Evolutionary conservation across 2,329 filamentous ascomycete species (phyloP), one percentile per base, ranked within the genome.

Genomic region (Dothideomycetidae sp.): DNA sequence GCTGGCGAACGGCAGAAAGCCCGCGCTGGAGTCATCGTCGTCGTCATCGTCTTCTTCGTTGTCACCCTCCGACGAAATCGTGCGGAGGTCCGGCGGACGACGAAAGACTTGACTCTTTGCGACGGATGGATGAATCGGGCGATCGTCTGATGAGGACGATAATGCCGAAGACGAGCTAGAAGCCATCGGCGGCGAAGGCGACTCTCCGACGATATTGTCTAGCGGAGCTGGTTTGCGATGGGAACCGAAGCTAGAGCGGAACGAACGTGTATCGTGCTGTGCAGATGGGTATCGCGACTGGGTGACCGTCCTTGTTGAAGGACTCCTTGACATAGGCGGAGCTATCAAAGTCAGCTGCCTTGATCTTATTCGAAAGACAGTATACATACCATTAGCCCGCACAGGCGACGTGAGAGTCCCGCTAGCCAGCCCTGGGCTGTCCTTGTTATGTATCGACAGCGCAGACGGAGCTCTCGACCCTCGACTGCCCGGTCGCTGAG

Each of bases 381-480:
- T 32, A 11, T 4, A 14, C 44, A 32, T 45, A 49, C 48, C 45
- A 17, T 33, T 36, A 13, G 46, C 18, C n/a, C 42, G 32, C 16
- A 21, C 10, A 9, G 38, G 34, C 5, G 46, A 61, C 3, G 64
- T 66, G 21, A 59, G 62, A 5, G 66, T 53, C 14, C 74, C 72
- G 40, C 58, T 64, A 29, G 64, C 61, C 7, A 65, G 58, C 35
- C 67, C 52, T 2, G 70, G 68, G n/a, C 67, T 68, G 40, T 78
- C 73, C 46, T 63, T 68, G 17, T 48, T 50, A n/a, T 71, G 67
- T n/a, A 69, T 54, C 5, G 72, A 73, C 12, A 76, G 53, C 2
- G 70, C 61, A 2, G 73, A 76, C 2, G 67, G 59, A 5, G 64
- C 60, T 42, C 65, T 57, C 12, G 56, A 52, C 40, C 53, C 33